These are phyloP conservation scores for Tricholoma matsutake DNA, from an alignment of 768 basidiomycete species.

Conservation along the genomic window DNA sequence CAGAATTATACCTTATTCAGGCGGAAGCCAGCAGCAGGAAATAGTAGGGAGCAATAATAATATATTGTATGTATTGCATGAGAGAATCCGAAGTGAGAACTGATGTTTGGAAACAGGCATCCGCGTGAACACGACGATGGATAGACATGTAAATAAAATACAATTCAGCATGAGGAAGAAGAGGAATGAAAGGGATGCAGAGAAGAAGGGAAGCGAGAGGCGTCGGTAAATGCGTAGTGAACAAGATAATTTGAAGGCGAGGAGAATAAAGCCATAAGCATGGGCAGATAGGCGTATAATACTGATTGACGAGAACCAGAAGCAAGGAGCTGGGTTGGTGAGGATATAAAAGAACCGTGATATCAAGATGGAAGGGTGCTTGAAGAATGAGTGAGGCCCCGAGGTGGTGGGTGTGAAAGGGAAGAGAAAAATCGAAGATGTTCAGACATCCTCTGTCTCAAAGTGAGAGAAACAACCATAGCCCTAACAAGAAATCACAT, in stretches of 20 bases:
- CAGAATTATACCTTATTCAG: background rate
- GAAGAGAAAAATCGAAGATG: background rate
- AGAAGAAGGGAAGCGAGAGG: conserved; percentile 3
- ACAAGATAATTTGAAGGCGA: conserved; percentile 1
- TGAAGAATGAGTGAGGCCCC: background rate
- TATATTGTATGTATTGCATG: conserved; percentile 7
- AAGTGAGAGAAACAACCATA: background rate
- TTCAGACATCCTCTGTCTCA: background rate
- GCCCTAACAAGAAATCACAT: conserved; percentile 57
- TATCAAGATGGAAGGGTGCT: background rate
- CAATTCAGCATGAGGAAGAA: conserved; percentile 16
- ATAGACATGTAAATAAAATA: conserved; percentile 12
- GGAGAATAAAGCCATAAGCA: background rate
- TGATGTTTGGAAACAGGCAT: conserved; percentile 2
- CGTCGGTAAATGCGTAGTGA: conserved; percentile 13
- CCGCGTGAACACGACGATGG: conserved; percentile 6
- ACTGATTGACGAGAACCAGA: conserved; percentile 10
- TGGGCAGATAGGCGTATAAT: conserved; percentile 7
- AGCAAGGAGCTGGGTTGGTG: background rate
- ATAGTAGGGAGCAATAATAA: background rate
- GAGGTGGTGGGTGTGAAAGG: background rate
- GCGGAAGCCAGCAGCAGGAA: background rate
- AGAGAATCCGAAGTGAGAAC: background rate
- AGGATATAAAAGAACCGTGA: background rate
- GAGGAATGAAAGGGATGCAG: conserved; percentile 3